Evolutionary conservation across 2,329 filamentous ascomycete species (phyloP), one percentile per base, ranked within the genome.

Genomic region (Byssoonygena ceratinophila): DNA sequence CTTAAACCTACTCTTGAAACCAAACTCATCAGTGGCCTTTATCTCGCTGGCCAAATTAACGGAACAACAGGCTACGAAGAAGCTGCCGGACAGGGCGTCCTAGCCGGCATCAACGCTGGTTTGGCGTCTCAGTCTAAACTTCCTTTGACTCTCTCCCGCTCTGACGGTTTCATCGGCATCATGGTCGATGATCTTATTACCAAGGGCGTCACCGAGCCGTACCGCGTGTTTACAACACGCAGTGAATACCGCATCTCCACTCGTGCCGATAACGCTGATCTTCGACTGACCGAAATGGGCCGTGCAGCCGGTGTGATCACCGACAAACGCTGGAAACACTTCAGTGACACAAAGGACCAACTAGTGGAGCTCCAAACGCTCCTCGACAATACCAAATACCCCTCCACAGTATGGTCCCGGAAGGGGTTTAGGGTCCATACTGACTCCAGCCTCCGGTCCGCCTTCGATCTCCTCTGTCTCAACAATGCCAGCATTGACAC

Each of bases 131-230:
- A 80, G 55, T 78, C 79, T 1, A 80, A 84, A 54, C 67, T 75
- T 1, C 77, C 82, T 0, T 75, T 94, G 55, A 79, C 79, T 0
- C 73, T 98, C 27, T 83, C 83, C 6, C 79, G 92, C 58, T 83
- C 85, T 1, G 91, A 98, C 67, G 89, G 88, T 11, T 98, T 96
- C 68, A 97, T 98, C 63, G 92, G 92, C 59, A 85, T 98, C 71
- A 95, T 98, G 89, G 90, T 98, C 62, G 92, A 98, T 68, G 92
- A 98, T 66, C 80, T 98, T 34, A 83, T 94, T 64, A 97, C 91
- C 20, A 97, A 96, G 70, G 92, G 92, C 45, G 92, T 98, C 27
- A 90, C 86, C 1, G 92, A 98, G 65, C 92, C 92, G 1, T 98
- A 98, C 70, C 82, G 92, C 59, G 97, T 98, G 90, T 98, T 98